phyloP scores from a whole-genome alignment of 768 basidiomycete species.

The Tubosaeta brunneosetosa region DNA sequence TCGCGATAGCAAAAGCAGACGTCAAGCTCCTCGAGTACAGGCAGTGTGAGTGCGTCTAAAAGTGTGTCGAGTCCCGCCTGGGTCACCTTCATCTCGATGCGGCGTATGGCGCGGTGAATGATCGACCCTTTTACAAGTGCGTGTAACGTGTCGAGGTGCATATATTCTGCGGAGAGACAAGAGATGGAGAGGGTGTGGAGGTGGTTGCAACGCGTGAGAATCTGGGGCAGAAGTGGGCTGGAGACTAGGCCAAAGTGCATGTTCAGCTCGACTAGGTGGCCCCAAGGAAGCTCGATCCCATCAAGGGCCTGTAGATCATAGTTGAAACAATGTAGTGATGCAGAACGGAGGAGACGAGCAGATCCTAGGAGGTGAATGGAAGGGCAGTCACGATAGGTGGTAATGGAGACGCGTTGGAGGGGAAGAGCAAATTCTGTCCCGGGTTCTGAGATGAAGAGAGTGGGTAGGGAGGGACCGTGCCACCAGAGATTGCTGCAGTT shows the following conservation, averaged over 20 bases:
- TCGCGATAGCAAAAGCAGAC: slow-evolving; percentile 30
- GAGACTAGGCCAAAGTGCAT: slow-evolving; percentile 27
- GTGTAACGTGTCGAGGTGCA: slow-evolving; percentile 8
- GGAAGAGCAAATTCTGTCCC: background rate
- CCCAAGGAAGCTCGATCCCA: slow-evolving; percentile 25
- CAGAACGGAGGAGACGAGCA: slow-evolving; percentile 15
- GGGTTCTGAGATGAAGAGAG: slow-evolving; percentile 10
- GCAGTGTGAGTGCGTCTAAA: slow-evolving; percentile 19
- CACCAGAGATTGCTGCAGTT: slow-evolving; percentile 29
- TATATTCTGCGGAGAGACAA: slow-evolving; percentile 23
- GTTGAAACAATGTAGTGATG: slow-evolving; percentile 17
- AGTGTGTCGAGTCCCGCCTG: slow-evolving; percentile 21
- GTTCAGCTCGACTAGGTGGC: slow-evolving; percentile 20
- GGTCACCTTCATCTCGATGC: slow-evolving; percentile 29
- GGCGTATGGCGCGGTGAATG: slow-evolving; percentile 14
- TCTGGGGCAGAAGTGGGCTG: slow-evolving; percentile 19
- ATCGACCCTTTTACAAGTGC: slow-evolving; percentile 11
- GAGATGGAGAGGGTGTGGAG: slow-evolving; percentile 21
- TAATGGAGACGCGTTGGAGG: slow-evolving; percentile 22
- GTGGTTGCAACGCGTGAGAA: slow-evolving; percentile 18
- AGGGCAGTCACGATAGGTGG: slow-evolving; percentile 11
- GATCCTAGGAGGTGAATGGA: slow-evolving; percentile 16
- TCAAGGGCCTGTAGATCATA: slow-evolving; percentile 22
- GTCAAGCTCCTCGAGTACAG: slow-evolving; percentile 29
- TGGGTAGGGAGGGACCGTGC: slow-evolving; percentile 26